phyloP scores from a whole-genome alignment of 768 basidiomycete species.

The Leccinum olivaceopallidum region DNA sequence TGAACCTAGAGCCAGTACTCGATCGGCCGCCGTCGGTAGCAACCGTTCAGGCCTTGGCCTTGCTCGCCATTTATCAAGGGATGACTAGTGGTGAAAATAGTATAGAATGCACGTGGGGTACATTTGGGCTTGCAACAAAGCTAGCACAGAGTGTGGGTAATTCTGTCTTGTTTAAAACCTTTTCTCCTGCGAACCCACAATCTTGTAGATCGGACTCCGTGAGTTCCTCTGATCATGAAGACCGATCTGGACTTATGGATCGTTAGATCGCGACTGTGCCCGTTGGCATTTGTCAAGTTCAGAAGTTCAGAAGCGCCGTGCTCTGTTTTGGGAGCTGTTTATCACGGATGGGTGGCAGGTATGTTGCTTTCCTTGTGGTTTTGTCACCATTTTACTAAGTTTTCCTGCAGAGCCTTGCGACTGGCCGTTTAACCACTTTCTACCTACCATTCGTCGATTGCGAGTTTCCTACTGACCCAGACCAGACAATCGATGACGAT shows the following conservation, averaged over 20 bases:
- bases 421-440: slow-evolving; percentile 67
- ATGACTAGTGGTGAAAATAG: slow-evolving; percentile 67
- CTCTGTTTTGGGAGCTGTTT: slow-evolving; percentile 73
- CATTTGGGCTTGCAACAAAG: slow-evolving; percentile 65
- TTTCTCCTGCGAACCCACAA: slow-evolving; percentile 5
- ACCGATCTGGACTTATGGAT: slow-evolving; percentile 15
- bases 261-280: slow-evolving; percentile 67
- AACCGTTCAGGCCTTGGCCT: slow-evolving; percentile 63
- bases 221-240: slow-evolving; percentile 29
- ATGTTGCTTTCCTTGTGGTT: slow-evolving; percentile 13
- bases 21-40: slow-evolving; percentile 72
- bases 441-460: slow-evolving; percentile 73
- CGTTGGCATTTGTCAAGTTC: slow-evolving; percentile 61
- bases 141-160: slow-evolving; percentile 65
- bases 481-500: slow-evolving; percentile 57
- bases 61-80: slow-evolving; percentile 69
- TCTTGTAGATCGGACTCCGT: slow-evolving; percentile 65
- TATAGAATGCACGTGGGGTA: slow-evolving; percentile 66
- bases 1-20: slow-evolving; percentile 66
- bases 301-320: slow-evolving; percentile 70
- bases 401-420: slow-evolving; percentile 57
- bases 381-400: neutral
- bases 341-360: slow-evolving; percentile 79
- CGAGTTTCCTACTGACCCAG: slow-evolving; percentile 62
- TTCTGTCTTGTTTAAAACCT: neutral